phyloP scores from a whole-genome alignment of 176 grass and related monocot genomes.

The Raddia distichophylla region DNA sequence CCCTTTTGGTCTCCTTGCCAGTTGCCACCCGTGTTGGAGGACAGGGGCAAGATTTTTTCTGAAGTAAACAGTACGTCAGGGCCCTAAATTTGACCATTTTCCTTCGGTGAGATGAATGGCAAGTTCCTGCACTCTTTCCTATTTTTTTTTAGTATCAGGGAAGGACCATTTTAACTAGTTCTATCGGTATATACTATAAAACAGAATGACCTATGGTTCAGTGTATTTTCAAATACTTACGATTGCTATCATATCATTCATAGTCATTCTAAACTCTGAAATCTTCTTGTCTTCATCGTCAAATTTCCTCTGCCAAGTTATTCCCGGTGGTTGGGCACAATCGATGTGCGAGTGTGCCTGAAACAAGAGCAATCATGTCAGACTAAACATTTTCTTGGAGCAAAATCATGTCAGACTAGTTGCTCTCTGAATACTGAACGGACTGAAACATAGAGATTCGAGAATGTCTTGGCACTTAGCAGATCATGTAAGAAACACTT shows the following conservation, averaged over 20 bases:
- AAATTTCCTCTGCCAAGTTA: conserved; percentile 62
- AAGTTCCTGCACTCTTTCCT: not conserved
- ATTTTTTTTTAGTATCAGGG: not conserved
- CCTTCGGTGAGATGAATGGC: not conserved
- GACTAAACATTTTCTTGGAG: too few relatives aligned
- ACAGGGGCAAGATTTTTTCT: not conserved
- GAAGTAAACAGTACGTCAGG: not conserved
- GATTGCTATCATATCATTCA: conserved; percentile 44
- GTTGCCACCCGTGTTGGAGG: too few relatives aligned
- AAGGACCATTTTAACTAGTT: not conserved
- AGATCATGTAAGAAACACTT: not conserved
- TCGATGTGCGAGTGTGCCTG: conserved; percentile 33
- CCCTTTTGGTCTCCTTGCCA: too few relatives aligned
- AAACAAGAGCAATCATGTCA: conserved; percentile 23
- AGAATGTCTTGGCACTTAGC: not conserved
- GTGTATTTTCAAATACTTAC: conserved; percentile 41
- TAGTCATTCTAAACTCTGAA: conserved; percentile 43
- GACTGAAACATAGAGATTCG: not conserved
- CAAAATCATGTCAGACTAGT: not conserved
- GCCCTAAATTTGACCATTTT: not conserved
- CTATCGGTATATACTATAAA: not conserved
- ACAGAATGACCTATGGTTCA: not conserved
- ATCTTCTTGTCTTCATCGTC: conserved; percentile 70
- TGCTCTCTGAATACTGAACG: not conserved
- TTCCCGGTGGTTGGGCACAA: conserved; percentile 20